A percentile compares a stretch with the other conserved stretches of the same genome.
These are phyloP conservation scores for Coprinopsis cinerea DNA, from an alignment of 768 basidiomycete genomes.

Conservation along the genomic window DNA sequence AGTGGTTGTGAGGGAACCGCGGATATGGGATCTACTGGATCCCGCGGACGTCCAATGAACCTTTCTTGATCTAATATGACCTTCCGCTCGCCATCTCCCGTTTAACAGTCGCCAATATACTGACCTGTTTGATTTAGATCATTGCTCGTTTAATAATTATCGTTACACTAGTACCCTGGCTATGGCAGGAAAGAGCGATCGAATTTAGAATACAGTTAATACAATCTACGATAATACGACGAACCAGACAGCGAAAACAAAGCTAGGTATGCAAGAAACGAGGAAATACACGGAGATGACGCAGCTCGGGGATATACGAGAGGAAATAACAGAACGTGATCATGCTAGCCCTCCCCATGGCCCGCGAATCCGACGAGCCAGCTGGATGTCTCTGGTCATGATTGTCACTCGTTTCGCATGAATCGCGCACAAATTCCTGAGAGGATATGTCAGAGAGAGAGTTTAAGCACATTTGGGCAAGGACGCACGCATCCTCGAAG, in stretches of 20 bases:
- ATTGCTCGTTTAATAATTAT: background rate
- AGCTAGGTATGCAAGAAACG: slow-evolving; percentile 11
- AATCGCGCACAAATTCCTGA: slow-evolving; percentile 91
- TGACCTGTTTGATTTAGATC: no score
- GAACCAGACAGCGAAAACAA: slow-evolving; percentile 9
- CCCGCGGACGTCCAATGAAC: slow-evolving; percentile 50
- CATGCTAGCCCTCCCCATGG: slow-evolving; percentile 73
- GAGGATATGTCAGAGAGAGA: slow-evolving; percentile 3
- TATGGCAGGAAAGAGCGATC: background rate
- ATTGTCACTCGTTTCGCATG: slow-evolving; percentile 98
- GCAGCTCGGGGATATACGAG: slow-evolving; percentile 4
- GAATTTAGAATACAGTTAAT: slow-evolving; percentile 4
- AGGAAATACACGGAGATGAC: background rate
- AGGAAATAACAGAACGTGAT: slow-evolving; percentile 13
- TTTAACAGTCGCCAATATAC: no score
- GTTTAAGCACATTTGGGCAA: slow-evolving; percentile 1
- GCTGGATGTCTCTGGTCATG: slow-evolving; percentile 96
- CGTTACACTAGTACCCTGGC: no score
- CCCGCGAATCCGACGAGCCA: slow-evolving; percentile 92
- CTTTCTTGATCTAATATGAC: slow-evolving; percentile 95
- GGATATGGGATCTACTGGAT: slow-evolving; percentile 20
- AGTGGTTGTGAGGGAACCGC: slow-evolving; percentile 71
- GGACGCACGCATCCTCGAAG: slow-evolving; percentile 95
- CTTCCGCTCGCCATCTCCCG: slow-evolving; percentile 7
- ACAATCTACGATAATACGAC: slow-evolving; percentile 12